These are phyloP conservation scores for Nissolia schottii DNA, from an alignment of 306 rosid genomes.

Conservation along the genomic window DNA sequence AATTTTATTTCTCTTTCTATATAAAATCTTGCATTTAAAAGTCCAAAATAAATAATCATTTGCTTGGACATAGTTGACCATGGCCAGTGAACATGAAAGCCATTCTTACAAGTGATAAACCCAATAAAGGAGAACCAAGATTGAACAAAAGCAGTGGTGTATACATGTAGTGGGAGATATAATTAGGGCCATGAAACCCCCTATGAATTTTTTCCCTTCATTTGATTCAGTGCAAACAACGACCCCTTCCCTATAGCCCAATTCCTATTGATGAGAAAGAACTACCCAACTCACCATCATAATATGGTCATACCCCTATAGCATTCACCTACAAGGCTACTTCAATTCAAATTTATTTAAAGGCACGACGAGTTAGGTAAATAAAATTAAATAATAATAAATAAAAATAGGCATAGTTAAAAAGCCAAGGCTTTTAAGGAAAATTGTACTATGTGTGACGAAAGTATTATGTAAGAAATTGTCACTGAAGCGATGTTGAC, in stretches of 20 bases:
- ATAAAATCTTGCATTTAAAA: neutral
- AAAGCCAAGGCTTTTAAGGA: neutral
- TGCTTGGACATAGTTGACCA: neutral
- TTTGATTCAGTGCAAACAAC: neutral
- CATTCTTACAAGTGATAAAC: neutral
- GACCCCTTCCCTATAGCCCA: slow-evolving; percentile 26
- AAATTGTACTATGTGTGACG: neutral
- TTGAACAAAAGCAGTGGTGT: neutral
- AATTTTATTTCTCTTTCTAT: too few species aligned
- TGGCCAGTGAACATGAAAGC: neutral
- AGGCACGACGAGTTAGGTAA: neutral
- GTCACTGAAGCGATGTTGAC: slow-evolving; percentile 11
- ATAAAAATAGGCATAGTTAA: neutral
- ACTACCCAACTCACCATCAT: neutral
- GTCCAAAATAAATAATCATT: neutral
- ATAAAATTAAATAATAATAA: too few species aligned
- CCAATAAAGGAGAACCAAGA: neutral
- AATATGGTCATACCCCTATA: neutral
- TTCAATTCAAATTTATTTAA: too few species aligned
- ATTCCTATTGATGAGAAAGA: neutral
- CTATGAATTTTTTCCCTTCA: neutral
- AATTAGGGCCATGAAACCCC: neutral
- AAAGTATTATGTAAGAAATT: neutral
- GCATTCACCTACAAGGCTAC: neutral
- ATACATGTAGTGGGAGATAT: neutral